Evolutionary conservation across 2,329 filamentous ascomycete species (phyloP).

Genomic region (Diaporthe sp.): DNA sequence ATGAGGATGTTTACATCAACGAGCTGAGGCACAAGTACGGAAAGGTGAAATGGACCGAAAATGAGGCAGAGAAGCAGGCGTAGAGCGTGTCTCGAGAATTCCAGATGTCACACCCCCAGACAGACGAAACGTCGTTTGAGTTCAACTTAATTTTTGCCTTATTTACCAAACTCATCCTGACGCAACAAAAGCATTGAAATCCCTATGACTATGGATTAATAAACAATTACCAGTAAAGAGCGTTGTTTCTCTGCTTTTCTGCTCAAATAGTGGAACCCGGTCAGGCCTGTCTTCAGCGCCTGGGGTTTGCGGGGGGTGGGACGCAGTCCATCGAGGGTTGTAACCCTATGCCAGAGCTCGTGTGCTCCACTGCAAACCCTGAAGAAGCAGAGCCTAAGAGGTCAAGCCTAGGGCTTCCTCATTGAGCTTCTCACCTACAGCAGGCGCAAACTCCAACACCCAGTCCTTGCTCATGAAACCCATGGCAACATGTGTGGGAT

Average conservation of each 20-base stretch:
- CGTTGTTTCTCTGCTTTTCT: neutral
- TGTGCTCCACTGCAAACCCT: constrained; percentile 3
- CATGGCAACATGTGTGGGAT: constrained; percentile 71
- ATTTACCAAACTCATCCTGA: too few relatives aligned
- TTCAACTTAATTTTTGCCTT: too few relatives aligned
- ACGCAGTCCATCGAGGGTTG: too few relatives aligned
- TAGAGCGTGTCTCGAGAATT: neutral
- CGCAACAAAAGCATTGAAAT: too few relatives aligned
- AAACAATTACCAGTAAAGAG: neutral
- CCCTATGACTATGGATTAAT: too few relatives aligned
- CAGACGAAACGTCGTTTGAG: neutral
- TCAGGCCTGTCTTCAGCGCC: neutral
- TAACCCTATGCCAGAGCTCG: neutral
- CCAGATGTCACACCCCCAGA: neutral
- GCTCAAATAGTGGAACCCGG: too few relatives aligned
- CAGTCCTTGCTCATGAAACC: neutral
- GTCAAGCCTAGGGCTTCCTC: neutral
- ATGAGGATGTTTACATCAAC: constrained; percentile 10
- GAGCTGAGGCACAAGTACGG: constrained; percentile 18
- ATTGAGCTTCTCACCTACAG: neutral
- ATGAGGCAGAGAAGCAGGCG: constrained; percentile 4
- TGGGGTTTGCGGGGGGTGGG: neutral
- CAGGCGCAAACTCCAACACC: neutral
- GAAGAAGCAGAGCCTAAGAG: neutral
- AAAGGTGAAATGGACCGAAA: constrained; percentile 5